Base-by-base conservation (phyloP, 495 filamentous ascomycete species). In the Daldinia childiae region DNA sequence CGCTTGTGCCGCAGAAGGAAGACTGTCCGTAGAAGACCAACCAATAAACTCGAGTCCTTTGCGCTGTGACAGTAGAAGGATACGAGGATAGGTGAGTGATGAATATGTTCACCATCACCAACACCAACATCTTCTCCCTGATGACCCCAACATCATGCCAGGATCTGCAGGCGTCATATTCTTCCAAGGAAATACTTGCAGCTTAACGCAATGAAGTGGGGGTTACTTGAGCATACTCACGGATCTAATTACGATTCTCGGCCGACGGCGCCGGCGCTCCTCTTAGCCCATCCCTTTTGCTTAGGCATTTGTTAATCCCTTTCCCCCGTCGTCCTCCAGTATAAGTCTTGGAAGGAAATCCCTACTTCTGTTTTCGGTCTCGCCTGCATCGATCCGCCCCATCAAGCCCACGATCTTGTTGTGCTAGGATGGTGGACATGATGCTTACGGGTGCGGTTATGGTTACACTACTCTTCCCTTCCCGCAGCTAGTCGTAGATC, bases 101-200 rank as follows among this genome's bases (percentile, higher is more conserved):
- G 43, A 36, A 52, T 54, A 59, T 58, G 32, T 58, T 57, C 36
- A 17, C 57, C 57, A 50, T 63, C 52, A 51, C 57, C 57, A 50
- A 58, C 52, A 51, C 54, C 41, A 58, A 48, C 66, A 63, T 30
- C 52, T 59, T 48, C 58, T 6, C 45, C 39, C 55, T 50, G 57
- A 39, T 65, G 62, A 56, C 64, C 62, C 60, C 68, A 56, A 62
- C 62, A 71, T 71, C 68, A 71, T 50, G 57, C 56, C 52, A 66
- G 68, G 68, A 71, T 71, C 68, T 65, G 62, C 68, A 62, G 36
- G 50, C 24, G 36, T 58, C 30, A 34, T 58, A n/a, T 19, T 72
- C 60, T 68, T 72, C 64, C 64, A 68, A 64, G 64, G 60, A 72
- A 64, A 61, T 36, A 64, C 69, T 57, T 55, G 59, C 59, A 62